Evolutionary conservation across 2,329 filamentous ascomycete genomes (phyloP), one percentile per base, ranked within the genome.

Genomic region (Aspergillus clavatus): DNA sequence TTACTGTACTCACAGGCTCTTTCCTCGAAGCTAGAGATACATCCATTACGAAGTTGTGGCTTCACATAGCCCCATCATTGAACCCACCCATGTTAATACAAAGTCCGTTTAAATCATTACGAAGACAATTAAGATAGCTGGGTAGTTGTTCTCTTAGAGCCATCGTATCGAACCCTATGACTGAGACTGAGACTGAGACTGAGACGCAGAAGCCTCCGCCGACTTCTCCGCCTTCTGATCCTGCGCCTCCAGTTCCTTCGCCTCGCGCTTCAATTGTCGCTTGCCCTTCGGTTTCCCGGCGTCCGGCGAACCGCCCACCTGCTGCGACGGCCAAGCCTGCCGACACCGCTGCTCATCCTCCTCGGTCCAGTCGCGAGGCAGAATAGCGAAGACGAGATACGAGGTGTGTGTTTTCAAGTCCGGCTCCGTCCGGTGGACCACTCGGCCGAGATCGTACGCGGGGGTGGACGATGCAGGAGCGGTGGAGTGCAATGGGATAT

Each of bases 361-460:
- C 27, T 81, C 84, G 0, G 75, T 83, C 93, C 93, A 98, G 51
- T 87, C 83, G 35, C 82, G 77, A n/a, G 93, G 91, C 48, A 98
- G 70, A 3, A 93, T 74, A 0, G 93, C 93, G 71, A 98, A 98
- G 4, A 94, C 86, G 4, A 98, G 78, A 65, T 98, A 98, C n/a
- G 87, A 93, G 0, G 93, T 98, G 68, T 98, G 93, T 6, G 87
- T 93, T 76, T 95, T 96, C 48, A 97, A 72, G 60, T 98, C 93
- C 0, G 83, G 73, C 70, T 98, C 93, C 0, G 87, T 83, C 19
- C 89, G 80, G 58, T 94, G 88, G 23, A 89, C 78, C 31, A 97
- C 61, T 22, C 81, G 80, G 1, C 93, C 93, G 50, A 90, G 81
- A 62, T 86, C 80, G 72, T 84, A 95, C 1, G 79, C 66, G 50